Evolutionary conservation across 2,329 filamentous ascomycete species (phyloP), one percentile per base, ranked within the genome.

Genomic region (Keithomyces neogunnii): DNA sequence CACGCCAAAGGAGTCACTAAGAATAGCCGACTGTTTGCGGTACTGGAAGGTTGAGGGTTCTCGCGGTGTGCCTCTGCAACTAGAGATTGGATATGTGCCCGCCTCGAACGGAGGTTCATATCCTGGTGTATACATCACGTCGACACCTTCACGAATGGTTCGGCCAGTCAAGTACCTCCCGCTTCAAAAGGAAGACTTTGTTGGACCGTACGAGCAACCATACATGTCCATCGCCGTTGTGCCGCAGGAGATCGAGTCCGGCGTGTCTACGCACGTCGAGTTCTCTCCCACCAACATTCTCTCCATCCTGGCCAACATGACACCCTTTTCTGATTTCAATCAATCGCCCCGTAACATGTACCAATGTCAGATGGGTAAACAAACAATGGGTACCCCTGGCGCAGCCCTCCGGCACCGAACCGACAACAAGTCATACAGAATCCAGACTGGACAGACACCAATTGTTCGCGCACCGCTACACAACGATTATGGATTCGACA

Each of bases 291-390:
- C 93, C 33, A 93, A 97, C 69, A 97, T 99, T 58, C 81, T 99
- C 30, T 97, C 92, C 6, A 97, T 99, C 57, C 79, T 99, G 48
- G 93, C 93, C 62, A 97, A 97, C 71, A 95, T 96, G 86, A 99
- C 93, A 0, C 93, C 93, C 3, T 99, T 99, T 72, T 96, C 92
- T 45, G 89, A 99, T 67, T 96, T 96, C 73, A 99, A 99, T 71
- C 93, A 99, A 69, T 96, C 91, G 11, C 93, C 93, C 1, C 80
- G 93, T 79, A 99, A 99, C 72, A 97, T 97, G 92, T 99, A 97
- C 67, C 89, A 95, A 67, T 96, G 91, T 73, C 93, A 97, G 76
- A 97, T 97, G 93, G 90, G 89, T 73, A 99, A 99, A 69, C 93
- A 99, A 73, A 91, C 92, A 0, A 99, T 99, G 93, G 93, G 93